Base-by-base conservation (phyloP, 352 stramenopile species). In the Thalassiosira oceanica region DNA sequence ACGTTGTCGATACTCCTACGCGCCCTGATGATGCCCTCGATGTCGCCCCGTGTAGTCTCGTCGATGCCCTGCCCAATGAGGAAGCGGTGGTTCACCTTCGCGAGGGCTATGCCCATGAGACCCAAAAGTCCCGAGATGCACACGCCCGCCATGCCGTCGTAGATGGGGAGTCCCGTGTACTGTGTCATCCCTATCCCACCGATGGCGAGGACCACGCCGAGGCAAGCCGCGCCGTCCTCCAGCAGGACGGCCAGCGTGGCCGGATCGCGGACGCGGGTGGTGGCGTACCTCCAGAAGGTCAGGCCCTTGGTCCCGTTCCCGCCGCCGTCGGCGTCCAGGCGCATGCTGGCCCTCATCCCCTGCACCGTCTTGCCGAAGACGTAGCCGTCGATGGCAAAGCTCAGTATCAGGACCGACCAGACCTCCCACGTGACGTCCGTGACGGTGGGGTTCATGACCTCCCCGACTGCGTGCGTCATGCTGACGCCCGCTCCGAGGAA, bases 231-330 rank as follows among this genome's bases (percentile, higher is more conserved):
- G 56, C 94, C 89, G 77, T 99, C 96, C 56, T 99, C 96, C 8
- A 98, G 83, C 26, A 99, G 70, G 46, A 99, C 92, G 16, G 96
- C 95, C 82, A 98, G 90, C 70, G 97, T 97, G 48, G 97, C 97
- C 23, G 96, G 96, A 79, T 99, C 95, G 42, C 97, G 75, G 36
- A 93, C 71, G 31, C 83, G 80, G 29, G 29, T 56, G 29, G 62
- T 65, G 3, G 82, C 42, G 50, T 90, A 77, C 23, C 63, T 75
- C 67, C 60, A 74, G 44, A 88, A 74, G 4, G 74, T 71, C 33
- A 74, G 55, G n/a, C 71, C 37, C 15, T 65, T 69, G 37, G 62
- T 76, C 51, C 61, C 67, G 36, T 55, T 33, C 39, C 45, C 28
- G 5, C 23, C 51, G 39, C 33, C 15, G 4, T 65, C 3, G 26